Conservation (phyloP, 495 filamentous ascomycete genomes). For the Penicillium subrubescens region DNA sequence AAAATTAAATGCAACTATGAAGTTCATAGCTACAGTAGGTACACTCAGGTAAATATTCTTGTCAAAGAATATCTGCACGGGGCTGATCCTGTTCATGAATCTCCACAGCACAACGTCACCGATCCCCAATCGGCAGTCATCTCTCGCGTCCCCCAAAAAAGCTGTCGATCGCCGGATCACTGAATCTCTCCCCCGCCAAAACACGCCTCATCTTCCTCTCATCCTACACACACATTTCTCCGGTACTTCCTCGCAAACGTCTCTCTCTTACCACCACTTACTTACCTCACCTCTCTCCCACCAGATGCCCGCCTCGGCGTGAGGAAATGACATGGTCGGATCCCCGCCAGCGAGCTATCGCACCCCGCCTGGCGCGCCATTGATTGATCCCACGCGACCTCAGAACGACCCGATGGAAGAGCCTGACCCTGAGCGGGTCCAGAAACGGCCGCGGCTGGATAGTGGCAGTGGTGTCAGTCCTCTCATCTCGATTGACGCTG, state of each 20-base stretch:
- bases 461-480: constrained; percentile 51
- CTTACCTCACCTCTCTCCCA: background rate
- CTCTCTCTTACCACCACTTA: background rate
- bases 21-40: background rate
- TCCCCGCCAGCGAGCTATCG: constrained; percentile 53
- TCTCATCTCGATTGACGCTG: constrained; percentile 45
- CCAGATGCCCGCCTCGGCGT: constrained; percentile 4
- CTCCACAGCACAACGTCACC: constrained; percentile 33
- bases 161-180: constrained; percentile 20
- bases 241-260: background rate
- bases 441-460: constrained; percentile 67
- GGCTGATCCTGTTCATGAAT: background rate
- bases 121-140: constrained; percentile 9
- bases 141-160: constrained; percentile 32
- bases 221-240: background rate
- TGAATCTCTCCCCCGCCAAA: background rate
- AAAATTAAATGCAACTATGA: background rate
- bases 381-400: constrained; percentile 36
- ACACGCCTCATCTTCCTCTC: background rate
- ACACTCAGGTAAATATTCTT: background rate
- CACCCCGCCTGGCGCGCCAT: constrained; percentile 44
- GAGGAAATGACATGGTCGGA: constrained; percentile 51
- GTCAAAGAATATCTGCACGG: background rate
- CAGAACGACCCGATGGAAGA: constrained; percentile 58
- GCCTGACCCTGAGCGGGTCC: constrained; percentile 52